Evolutionary conservation across 805 yeast genomes (phyloP).

Genomic region (Jamesozyma hellenica): DNA sequence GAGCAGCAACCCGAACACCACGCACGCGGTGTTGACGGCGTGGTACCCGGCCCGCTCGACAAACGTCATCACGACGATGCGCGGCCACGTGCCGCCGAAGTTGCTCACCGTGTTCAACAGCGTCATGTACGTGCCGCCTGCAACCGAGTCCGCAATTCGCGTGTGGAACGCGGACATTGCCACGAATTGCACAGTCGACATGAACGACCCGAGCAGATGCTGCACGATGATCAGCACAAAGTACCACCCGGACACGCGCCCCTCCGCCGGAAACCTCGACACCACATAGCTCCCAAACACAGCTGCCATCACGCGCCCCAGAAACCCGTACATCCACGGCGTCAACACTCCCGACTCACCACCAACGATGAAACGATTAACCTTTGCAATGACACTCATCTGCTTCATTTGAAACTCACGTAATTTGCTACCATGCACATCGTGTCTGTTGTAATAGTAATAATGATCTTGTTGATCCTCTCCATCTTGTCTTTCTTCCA

Average conservation of each 20-base stretch:
- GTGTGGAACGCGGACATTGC: slow-evolving; percentile 93
- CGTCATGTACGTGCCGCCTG: slow-evolving; percentile 98
- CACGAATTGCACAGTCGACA: slow-evolving; percentile 93
- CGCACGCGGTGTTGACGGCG: slow-evolving; percentile 63
- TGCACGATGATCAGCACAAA: slow-evolving; percentile 68
- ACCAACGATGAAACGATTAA: slow-evolving; percentile 3
- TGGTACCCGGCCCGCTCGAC: slow-evolving; percentile 91
- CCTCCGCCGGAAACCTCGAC: slow-evolving; percentile 52
- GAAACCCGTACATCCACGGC: slow-evolving; percentile 85
- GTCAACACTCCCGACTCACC: slow-evolving; percentile 48
- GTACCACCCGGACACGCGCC: slow-evolving; percentile 40
- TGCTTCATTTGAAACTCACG: too few species aligned
- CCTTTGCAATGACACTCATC: too few species aligned
- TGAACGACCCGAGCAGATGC: slow-evolving; percentile 78
- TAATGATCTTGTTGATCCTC: slow-evolving; percentile 3
- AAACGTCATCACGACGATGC: slow-evolving; percentile 63
- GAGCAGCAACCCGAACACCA: slow-evolving; percentile 51
- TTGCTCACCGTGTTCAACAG: slow-evolving; percentile 84
- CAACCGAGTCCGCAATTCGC: slow-evolving; percentile 84
- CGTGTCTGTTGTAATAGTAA: too few species aligned
- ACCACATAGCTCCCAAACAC: slow-evolving; percentile 65
- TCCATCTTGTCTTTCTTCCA: background rate
- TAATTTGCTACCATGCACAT: too few species aligned
- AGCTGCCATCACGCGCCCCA: slow-evolving; percentile 75
- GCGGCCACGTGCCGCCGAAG: slow-evolving; percentile 97